Evolutionary conservation across 2,329 filamentous ascomycete species (phyloP).

Genomic region (Paraphoma chrysanthemicola): DNA sequence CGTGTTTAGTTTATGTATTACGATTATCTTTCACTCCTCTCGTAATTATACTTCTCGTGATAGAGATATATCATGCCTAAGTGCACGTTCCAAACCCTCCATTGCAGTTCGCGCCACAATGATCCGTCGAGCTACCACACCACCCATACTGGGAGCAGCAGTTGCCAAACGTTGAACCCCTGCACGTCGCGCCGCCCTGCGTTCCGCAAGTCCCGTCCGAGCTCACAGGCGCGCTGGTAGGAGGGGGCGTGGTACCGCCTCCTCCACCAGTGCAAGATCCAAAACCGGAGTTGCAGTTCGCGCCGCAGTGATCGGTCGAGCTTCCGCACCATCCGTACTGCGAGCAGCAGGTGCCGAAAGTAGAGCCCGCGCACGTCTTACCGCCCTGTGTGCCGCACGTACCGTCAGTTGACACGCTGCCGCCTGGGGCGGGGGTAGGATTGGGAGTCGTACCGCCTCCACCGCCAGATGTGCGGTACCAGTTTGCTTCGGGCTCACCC

Average conservation of each 20-base stretch:
- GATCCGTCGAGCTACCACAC: slow-evolving; percentile 15
- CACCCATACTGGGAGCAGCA: slow-evolving; percentile 19
- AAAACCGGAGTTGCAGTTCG: slow-evolving; percentile 42
- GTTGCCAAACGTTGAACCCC: slow-evolving; percentile 15
- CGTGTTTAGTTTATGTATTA: no score
- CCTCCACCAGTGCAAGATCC: slow-evolving; percentile 28
- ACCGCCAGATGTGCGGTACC: slow-evolving; percentile 54
- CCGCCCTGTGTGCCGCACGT: slow-evolving; percentile 29
- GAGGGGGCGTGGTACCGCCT: background rate
- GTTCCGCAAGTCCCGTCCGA: slow-evolving; percentile 17
- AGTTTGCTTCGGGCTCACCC: slow-evolving; percentile 55
- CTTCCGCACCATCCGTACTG: slow-evolving; percentile 51
- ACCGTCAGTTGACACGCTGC: slow-evolving; percentile 24
- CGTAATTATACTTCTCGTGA: no score
- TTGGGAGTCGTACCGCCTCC: slow-evolving; percentile 9
- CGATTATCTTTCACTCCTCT: no score
- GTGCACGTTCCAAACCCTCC: slow-evolving; percentile 17
- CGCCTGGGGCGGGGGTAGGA: slow-evolving; percentile 20
- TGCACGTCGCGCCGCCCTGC: slow-evolving; percentile 10
- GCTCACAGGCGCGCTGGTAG: slow-evolving; percentile 4
- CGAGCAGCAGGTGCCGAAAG: slow-evolving; percentile 55
- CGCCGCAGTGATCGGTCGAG: slow-evolving; percentile 36
- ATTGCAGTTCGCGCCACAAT: slow-evolving; percentile 18
- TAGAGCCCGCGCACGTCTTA: slow-evolving; percentile 26
- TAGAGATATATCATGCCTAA: slow-evolving; percentile 8